Evolutionary conservation across 1,284 basidiomycete species (phyloP).

Genomic region (Boletellus deceptivus): DNA sequence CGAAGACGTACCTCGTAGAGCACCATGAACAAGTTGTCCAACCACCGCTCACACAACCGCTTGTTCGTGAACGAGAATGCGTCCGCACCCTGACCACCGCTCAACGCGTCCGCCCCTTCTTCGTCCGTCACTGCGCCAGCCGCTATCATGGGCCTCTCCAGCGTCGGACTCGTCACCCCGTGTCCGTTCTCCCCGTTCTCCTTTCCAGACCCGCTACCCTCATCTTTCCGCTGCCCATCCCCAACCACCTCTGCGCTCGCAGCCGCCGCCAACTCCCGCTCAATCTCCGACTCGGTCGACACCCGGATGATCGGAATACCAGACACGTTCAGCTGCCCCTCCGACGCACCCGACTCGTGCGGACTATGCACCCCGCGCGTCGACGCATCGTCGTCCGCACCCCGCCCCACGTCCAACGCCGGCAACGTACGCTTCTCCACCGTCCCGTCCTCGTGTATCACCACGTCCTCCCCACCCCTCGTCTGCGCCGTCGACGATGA

Average conservation of each 20-base stretch:
- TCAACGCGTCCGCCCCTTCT: slow-evolving; percentile 39
- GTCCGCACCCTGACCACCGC: slow-evolving; percentile 41
- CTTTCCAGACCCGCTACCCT: neutral
- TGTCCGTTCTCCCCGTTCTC: slow-evolving; percentile 10
- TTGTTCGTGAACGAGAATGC: slow-evolving; percentile 95
- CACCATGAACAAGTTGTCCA: slow-evolving; percentile 99
- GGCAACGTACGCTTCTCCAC: slow-evolving; percentile 26
- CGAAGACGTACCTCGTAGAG: slow-evolving; percentile 76
- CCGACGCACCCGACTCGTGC: slow-evolving; percentile 24
- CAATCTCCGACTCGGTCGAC: slow-evolving; percentile 47
- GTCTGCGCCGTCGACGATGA: neutral
- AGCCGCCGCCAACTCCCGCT: slow-evolving; percentile 35
- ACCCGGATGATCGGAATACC: slow-evolving; percentile 86
- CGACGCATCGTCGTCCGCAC: slow-evolving; percentile 73
- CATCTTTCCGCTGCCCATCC: neutral
- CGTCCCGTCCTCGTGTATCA: slow-evolving; percentile 60
- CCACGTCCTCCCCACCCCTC: slow-evolving; percentile 27
- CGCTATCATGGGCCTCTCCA: slow-evolving; percentile 66
- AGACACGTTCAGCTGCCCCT: slow-evolving; percentile 24
- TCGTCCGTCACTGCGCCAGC: slow-evolving; percentile 41
- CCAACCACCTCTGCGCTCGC: slow-evolving; percentile 32
- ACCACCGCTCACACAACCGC: slow-evolving; percentile 94
- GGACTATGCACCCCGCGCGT: slow-evolving; percentile 54
- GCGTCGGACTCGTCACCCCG: slow-evolving; percentile 26
- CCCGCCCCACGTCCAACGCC: slow-evolving; percentile 28